These are phyloP conservation scores for Neurospora tetraspora DNA, from an alignment of 495 filamentous ascomycete genomes.

Conservation along the genomic window DNA sequence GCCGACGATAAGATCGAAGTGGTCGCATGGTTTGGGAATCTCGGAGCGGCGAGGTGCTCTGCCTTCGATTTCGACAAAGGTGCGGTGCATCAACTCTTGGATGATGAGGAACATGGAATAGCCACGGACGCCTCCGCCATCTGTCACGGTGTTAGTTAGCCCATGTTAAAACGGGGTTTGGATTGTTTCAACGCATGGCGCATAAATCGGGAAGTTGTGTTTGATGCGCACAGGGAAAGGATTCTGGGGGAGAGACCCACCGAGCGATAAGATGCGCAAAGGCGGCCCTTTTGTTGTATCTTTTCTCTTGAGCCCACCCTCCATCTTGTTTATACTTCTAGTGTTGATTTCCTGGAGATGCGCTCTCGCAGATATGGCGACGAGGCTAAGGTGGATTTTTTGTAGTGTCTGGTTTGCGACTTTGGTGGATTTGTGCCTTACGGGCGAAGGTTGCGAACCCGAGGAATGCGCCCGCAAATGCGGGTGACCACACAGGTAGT, in stretches of 20 bases:
- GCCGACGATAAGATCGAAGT: conserved; percentile 93
- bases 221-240: neutral
- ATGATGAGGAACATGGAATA: conserved; percentile 96
- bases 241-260: conserved; percentile 38
- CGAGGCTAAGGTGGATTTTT: neutral
- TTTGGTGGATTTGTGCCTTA: neutral
- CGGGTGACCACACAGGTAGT: neutral
- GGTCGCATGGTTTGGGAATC: conserved; percentile 94
- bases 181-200: neutral
- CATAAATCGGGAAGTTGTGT: neutral
- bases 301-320: conserved; percentile 47
- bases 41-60: conserved; percentile 73
- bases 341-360: neutral
- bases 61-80: conserved; percentile 77
- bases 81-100: conserved; percentile 91
- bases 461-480: neutral
- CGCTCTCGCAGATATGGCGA: neutral
- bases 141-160: conserved; percentile 31
- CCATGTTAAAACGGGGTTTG: conserved; percentile 3
- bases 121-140: conserved; percentile 92
- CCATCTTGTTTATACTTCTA: conserved; percentile 6
- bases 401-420: neutral
- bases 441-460: neutral
- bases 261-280: conserved; percentile 79
- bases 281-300: conserved; percentile 94